A percentile compares a stretch with the other conserved stretches of the same genome.
phyloP scores from a whole-genome alignment of 2,329 filamentous ascomycete genomes.

The Tolypocladium inflatum region DNA sequence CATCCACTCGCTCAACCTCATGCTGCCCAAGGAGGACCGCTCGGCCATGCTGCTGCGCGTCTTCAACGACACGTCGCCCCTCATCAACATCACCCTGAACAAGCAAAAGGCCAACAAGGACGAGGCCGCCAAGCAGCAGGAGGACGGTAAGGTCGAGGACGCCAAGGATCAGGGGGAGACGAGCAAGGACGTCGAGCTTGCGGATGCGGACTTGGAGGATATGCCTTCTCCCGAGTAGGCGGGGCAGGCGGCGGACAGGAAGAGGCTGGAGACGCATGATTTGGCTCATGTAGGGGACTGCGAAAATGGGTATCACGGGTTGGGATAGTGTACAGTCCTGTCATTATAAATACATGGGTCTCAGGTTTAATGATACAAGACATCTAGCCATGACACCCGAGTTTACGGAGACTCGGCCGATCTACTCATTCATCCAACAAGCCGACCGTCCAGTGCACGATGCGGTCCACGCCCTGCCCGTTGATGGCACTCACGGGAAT shows the following conservation, averaged over 20 bases:
- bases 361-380: not conserved
- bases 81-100: slow-evolving; percentile 60
- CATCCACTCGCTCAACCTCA: slow-evolving; percentile 83
- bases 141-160: slow-evolving; percentile 13
- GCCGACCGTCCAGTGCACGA: slow-evolving; percentile 64
- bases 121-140: slow-evolving; percentile 19
- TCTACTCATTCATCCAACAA: slow-evolving; percentile 43
- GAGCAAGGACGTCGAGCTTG: slow-evolving; percentile 11
- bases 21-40: slow-evolving; percentile 96
- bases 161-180: slow-evolving; percentile 25
- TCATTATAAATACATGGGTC: not conserved
- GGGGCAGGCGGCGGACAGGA: slow-evolving; percentile 1
- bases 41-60: slow-evolving; percentile 84
- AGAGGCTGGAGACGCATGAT: not conserved
- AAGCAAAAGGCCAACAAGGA: slow-evolving; percentile 29
- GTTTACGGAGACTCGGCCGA: not conserved
- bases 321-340: not conserved
- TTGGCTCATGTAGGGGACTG: not conserved
- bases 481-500: slow-evolving; percentile 87
- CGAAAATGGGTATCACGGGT: not conserved
- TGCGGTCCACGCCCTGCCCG: slow-evolving; percentile 69
- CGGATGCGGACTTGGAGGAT: slow-evolving; percentile 25
- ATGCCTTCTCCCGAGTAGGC: slow-evolving; percentile 24
- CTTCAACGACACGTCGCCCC: slow-evolving; percentile 79
- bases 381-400: slow-evolving; percentile 9